Percentiles rank a stretch among this genome's conserved stretches.
Evolutionary conservation across 768 basidiomycete genomes (phyloP).

Genomic region (Boletus sp.): DNA sequence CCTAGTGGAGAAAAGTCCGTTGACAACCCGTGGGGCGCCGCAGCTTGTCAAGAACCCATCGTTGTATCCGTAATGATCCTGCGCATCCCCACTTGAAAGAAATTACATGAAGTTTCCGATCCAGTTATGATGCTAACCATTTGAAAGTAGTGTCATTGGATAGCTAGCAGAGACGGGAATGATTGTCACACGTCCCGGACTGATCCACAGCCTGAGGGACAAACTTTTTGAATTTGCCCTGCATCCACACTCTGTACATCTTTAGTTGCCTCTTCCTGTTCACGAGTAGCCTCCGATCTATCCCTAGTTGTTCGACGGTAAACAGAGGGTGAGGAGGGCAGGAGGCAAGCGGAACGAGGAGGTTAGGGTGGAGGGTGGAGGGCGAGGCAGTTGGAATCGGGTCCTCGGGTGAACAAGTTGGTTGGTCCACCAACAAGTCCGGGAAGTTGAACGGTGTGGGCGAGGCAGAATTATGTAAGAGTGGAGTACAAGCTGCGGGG

Average conservation of each 20-base stretch:
- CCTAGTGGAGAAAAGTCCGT: background rate
- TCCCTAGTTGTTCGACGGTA: slow-evolving; percentile 76
- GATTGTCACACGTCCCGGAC: background rate
- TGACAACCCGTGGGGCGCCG: no score
- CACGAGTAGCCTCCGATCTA: slow-evolving; percentile 86
- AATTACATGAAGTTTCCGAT: background rate
- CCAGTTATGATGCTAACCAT: background rate
- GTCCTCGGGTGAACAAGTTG: background rate
- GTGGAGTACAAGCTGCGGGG: slow-evolving; percentile 8
- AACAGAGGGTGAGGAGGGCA: slow-evolving; percentile 61
- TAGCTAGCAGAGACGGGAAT: background rate
- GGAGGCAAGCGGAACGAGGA: slow-evolving; percentile 26
- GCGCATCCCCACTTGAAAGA: background rate
- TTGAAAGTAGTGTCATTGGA: background rate
- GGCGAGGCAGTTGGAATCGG: background rate
- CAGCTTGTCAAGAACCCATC: background rate
- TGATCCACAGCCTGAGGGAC: background rate
- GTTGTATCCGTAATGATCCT: background rate
- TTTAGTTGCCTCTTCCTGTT: slow-evolving; percentile 93
- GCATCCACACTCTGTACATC: slow-evolving; percentile 98
- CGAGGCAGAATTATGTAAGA: slow-evolving; percentile 1
- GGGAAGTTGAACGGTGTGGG: background rate
- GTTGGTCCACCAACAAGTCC: background rate
- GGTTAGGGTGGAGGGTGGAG: slow-evolving; percentile 34
- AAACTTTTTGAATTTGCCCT: slow-evolving; percentile 72